These are phyloP conservation scores for Syzygium malaccense DNA, from an alignment of 441 rosid species.

Conservation along the genomic window DNA sequence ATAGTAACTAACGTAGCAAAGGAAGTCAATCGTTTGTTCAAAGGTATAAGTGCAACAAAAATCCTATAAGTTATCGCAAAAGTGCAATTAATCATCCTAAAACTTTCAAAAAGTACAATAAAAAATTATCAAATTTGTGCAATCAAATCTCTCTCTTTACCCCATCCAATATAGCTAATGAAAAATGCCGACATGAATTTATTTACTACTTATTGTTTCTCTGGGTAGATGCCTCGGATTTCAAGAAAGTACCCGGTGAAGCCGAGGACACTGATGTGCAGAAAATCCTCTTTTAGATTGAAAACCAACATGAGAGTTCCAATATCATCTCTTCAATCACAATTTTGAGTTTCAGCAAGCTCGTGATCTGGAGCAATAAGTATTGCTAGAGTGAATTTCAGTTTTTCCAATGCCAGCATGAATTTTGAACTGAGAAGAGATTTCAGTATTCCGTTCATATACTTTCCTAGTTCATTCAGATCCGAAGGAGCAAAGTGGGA, in stretches of 20 bases:
- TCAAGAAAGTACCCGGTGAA: not conserved
- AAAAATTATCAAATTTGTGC: not conserved
- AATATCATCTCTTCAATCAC: not conserved
- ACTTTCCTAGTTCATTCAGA: too few species aligned
- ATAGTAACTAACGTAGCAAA: not conserved
- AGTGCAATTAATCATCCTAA: not conserved
- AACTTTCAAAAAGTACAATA: not conserved
- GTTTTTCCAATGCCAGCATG: not conserved
- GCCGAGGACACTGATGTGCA: not conserved
- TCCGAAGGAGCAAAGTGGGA: too few species aligned
- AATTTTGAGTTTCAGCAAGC: not conserved
- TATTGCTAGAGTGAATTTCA: not conserved
- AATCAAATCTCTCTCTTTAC: not conserved
- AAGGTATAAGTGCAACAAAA: not conserved
- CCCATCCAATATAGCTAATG: not conserved
- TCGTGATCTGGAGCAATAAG: not conserved
- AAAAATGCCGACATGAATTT: not conserved
- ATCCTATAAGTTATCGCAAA: not conserved
- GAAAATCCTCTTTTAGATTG: not conserved
- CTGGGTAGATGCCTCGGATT: not conserved
- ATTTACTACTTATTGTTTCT: not conserved
- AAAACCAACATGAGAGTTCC: not conserved
- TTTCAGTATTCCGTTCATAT: not conserved
- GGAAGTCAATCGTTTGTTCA: not conserved
- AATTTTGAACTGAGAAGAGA: not conserved